phyloP scores from a whole-genome alignment of 495 filamentous ascomycete genomes.

The Neurospora sublineolata region DNA sequence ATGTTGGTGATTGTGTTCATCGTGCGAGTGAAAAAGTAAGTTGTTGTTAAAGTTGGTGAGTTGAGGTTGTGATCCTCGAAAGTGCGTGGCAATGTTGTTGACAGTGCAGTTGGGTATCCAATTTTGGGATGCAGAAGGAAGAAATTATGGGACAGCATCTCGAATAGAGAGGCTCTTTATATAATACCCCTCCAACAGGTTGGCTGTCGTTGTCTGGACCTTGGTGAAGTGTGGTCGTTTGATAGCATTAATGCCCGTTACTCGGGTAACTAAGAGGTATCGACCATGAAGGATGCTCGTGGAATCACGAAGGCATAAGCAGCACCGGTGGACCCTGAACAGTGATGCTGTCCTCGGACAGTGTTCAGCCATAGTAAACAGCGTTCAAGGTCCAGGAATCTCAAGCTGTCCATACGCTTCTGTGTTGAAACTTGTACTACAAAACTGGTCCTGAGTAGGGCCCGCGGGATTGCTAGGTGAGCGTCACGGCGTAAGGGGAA shows the following conservation, averaged over 20 bases:
- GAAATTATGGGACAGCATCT: background rate
- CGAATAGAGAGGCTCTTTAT: background rate
- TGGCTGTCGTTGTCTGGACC: background rate
- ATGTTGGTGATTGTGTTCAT: too few relatives aligned
- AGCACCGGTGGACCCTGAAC: background rate
- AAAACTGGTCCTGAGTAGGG: too few relatives aligned
- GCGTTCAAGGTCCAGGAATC: too few relatives aligned
- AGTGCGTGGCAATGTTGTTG: background rate
- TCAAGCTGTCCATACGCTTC: too few relatives aligned
- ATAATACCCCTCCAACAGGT: background rate
- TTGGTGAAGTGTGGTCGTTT: background rate
- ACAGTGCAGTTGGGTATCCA: background rate
- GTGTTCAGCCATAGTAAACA: too few relatives aligned
- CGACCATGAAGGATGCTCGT: background rate
- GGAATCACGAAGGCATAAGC: background rate
- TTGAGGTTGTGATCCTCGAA: background rate
- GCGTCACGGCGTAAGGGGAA: too few relatives aligned
- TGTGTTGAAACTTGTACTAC: too few relatives aligned
- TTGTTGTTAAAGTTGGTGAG: too few relatives aligned
- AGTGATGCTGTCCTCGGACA: background rate
- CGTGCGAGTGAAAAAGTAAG: too few relatives aligned
- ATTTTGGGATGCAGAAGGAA: background rate
- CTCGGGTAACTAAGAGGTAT: background rate
- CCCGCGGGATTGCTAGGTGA: too few relatives aligned
- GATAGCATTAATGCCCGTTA: background rate